These are phyloP conservation scores for Alternaria atra DNA, from an alignment of 2,329 filamentous ascomycete genomes.

Conservation along the genomic window DNA sequence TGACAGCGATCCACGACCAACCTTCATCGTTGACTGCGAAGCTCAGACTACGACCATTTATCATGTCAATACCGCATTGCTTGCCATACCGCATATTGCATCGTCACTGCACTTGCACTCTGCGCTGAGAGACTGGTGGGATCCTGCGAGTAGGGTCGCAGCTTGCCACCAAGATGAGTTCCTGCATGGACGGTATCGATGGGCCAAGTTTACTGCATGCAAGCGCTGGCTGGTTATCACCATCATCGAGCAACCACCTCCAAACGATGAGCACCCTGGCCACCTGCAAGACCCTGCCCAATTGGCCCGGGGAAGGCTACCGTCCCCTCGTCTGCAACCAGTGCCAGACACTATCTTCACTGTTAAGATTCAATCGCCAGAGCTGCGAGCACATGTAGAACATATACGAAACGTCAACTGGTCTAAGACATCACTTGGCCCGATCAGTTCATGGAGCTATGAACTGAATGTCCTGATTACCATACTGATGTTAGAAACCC, in stretches of 20 bases:
- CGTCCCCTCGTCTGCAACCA: slow-evolving; percentile 1
- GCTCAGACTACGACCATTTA: slow-evolving; percentile 5
- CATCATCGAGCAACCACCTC: slow-evolving; percentile 4
- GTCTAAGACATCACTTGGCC: slow-evolving; percentile 19
- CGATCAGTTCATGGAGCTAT: slow-evolving; percentile 20
- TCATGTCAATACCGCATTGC: slow-evolving; percentile 21
- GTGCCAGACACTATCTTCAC: slow-evolving; percentile 20
- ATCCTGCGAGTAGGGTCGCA: slow-evolving; percentile 16
- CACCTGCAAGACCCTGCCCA: background rate
- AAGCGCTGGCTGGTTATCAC: slow-evolving; percentile 18
- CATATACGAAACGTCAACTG: slow-evolving; percentile 17
- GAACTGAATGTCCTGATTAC: slow-evolving; percentile 19
- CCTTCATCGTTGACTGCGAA: slow-evolving; percentile 22
- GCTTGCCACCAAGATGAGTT: slow-evolving; percentile 15
- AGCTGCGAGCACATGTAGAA: slow-evolving; percentile 18
- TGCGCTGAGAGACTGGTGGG: slow-evolving; percentile 25
- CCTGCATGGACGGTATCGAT: slow-evolving; percentile 18
- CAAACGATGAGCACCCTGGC: background rate
- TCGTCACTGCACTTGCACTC: slow-evolving; percentile 11
- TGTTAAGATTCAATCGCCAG: slow-evolving; percentile 18
- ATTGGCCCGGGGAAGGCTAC: background rate
- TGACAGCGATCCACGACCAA: slow-evolving; percentile 24
- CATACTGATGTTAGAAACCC: slow-evolving; percentile 24
- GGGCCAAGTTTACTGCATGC: slow-evolving; percentile 17
- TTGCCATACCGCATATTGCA: slow-evolving; percentile 13